Base-by-base conservation (phyloP, 345 rosid genomes). In the Boechera retrofracta region DNA sequence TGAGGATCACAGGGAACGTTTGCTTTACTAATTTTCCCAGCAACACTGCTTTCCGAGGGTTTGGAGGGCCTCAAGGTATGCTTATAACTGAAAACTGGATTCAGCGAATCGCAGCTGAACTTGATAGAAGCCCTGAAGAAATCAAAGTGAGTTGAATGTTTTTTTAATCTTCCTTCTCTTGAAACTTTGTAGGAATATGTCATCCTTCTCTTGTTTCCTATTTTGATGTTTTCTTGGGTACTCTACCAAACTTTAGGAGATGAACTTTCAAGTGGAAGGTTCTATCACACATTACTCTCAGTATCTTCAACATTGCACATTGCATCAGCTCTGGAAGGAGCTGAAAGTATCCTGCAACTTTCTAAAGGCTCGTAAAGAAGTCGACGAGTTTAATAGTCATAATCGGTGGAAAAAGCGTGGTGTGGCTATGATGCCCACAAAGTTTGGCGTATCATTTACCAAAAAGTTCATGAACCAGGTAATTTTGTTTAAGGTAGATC, bases 21-120 rank as follows among this genome's bases (percentile, higher is more conserved):
- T 94, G 97, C 81, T 89, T 84, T 80, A 94, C 97, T 64, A 91
- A 91, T 82, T 83, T 21, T 47, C 98, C 97, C 0, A 94, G 97
- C 81, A 79, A 94, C 82, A 94, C 98, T 64, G 98, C 97, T 41
- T 94, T 91, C 83, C 86, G 97, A 63, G 98, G 98, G 47, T 92
- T 94, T 81, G 97, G 98, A 36, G 97, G 88, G 10, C 98, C 97
- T 36, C 98, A 94, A 82, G 98, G 93, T 38, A 83, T 93, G 98
- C 89, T 93, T 68, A 91, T 93, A 67, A 58, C 92, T 48, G 97
- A 93, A 83, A 89, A 93, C 74, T 93, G 98, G 98, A 89, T 93
- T 72, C 93, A 91, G 51, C 84, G 89, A 82, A 82, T 93, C 57
- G 93, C 97, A 41, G 73, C 81, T 8, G 93, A 89, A 74, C 85